These are phyloP conservation scores for Rubroboletus pulcherrimus DNA, from an alignment of 768 basidiomycete species.

Conservation along the genomic window DNA sequence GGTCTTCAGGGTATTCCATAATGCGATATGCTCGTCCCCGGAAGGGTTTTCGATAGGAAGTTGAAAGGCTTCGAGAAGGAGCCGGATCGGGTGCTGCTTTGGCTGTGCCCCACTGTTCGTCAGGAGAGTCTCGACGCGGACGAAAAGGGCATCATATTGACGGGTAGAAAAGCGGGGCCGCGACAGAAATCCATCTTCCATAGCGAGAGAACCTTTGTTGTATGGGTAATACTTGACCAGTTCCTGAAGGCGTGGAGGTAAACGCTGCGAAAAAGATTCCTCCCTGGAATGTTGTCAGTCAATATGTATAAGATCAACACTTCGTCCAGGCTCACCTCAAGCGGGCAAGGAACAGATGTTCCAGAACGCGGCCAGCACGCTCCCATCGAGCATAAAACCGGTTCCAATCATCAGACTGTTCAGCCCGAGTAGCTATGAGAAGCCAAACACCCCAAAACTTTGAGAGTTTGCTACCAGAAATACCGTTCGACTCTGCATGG, in stretches of 20 bases:
- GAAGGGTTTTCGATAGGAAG: constrained; percentile 30
- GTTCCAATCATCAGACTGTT: constrained; percentile 54
- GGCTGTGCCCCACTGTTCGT: constrained; percentile 32
- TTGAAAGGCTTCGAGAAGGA: constrained; percentile 63
- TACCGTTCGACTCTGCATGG: constrained; percentile 67
- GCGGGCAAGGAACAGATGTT: constrained; percentile 71
- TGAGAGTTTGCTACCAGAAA: constrained; percentile 73
- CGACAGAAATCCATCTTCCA: constrained; percentile 47
- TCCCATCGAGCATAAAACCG: constrained; percentile 77
- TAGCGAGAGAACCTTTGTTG: constrained; percentile 25
- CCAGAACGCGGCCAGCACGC: constrained; percentile 62
- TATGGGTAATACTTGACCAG: constrained; percentile 72
- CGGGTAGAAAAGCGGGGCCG: constrained; percentile 69
- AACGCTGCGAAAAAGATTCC: constrained; percentile 48
- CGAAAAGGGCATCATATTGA: constrained; percentile 57
- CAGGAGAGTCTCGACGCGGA: constrained; percentile 60
- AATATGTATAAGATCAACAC: not conserved
- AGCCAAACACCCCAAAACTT: constrained; percentile 76
- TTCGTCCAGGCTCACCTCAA: constrained; percentile 49
- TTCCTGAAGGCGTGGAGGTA: constrained; percentile 70
- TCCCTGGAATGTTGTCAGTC: constrained; percentile 40
- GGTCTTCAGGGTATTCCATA: constrained; percentile 57
- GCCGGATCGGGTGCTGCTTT: constrained; percentile 52
- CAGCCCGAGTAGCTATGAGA: constrained; percentile 45
- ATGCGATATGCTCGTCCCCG: constrained; percentile 32